Base-by-base conservation (phyloP, 257 asterid species). In the Ehretia macrophylla region DNA sequence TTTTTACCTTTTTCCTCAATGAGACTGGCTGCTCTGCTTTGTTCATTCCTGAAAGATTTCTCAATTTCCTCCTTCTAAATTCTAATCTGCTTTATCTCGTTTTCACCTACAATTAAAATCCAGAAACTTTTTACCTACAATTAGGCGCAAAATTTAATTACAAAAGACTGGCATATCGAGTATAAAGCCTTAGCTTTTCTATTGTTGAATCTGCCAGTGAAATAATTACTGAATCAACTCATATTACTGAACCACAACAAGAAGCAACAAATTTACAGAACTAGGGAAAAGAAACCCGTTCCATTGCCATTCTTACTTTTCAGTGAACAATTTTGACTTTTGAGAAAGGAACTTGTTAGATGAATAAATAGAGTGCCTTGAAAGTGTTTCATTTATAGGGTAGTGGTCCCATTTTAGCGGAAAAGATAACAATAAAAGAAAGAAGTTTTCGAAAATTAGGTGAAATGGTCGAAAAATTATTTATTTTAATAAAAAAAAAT, bases 1-100 rank as follows among this genome's bases (percentile, higher is more conserved):
- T 53, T 54, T 49, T 83, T 83, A 93, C 99, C 95, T 83, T 86
- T 93, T 77, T 81, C 92, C 71, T 72, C 85, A 69, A 83, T 73
- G 56, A 79, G 64, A 51, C 66, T 44, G 63, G 71, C 62, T 17
- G 81, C 72, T 79, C 70, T 84, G 62, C 61, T 79, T 68, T 81
- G 79, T 67, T 85, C 94, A 75, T 63, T 69, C 69, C 67, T 76
- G 53, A 84, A 80, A 66, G 63, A 68, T 67, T 75, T 77, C 85
- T 81, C 91, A 68, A 75, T 51, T 67, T 73, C 73, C 69, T 75
- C 81, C 83, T 83, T 89, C 76, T 77, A 82, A 51, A 62, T 58
- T 38, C 77, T 68, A 69, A 93, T 84, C 67, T 84, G 83, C 81
- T 55, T 65, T 71, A 93, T 81, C 77, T 89, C 97, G 73, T 66